Conservation (phyloP, 2,329 filamentous ascomycete genomes). For the Cladosporium austrohemisphaericum region DNA sequence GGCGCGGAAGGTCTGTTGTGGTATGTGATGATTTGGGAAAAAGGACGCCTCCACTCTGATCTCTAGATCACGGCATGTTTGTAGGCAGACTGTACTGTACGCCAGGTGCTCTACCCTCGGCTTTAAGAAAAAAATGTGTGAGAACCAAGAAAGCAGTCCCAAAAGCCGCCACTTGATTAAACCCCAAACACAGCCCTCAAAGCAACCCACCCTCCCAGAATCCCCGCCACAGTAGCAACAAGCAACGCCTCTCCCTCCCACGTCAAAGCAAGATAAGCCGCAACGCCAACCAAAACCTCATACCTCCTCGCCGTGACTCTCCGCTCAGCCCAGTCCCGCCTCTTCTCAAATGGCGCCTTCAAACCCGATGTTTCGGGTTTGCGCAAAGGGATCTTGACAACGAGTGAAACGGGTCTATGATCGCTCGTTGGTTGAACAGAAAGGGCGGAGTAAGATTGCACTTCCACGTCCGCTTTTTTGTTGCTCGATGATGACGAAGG, state of each 20-base stretch:
- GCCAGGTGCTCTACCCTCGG: too few species aligned
- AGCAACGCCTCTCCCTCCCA: slow-evolving; percentile 43
- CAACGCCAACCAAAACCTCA: slow-evolving; percentile 58
- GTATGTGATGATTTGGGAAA: too few species aligned
- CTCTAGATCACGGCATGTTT: too few species aligned
- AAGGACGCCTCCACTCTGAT: too few species aligned
- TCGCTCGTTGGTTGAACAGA: slow-evolving; percentile 80
- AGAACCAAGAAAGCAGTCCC: too few species aligned
- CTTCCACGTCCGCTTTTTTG: slow-evolving; percentile 52
- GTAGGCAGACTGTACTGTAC: too few species aligned
- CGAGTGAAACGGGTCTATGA: slow-evolving; percentile 77
- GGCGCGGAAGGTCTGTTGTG: too few species aligned
- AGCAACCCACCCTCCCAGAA: slow-evolving; percentile 32
- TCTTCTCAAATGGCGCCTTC: slow-evolving; percentile 55
- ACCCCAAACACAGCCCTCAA: too few species aligned
- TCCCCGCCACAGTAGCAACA: slow-evolving; percentile 29
- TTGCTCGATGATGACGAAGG: too few species aligned
- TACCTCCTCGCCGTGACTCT: slow-evolving; percentile 53
- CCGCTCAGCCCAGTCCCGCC: slow-evolving; percentile 53
- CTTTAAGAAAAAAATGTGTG: too few species aligned
- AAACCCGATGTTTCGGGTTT: slow-evolving; percentile 33
- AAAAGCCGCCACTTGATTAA: too few species aligned
- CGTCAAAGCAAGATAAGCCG: slow-evolving; percentile 52
- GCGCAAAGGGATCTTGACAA: slow-evolving; percentile 57
- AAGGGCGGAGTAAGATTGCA: slow-evolving; percentile 66